Conservation (phyloP, 2,329 filamentous ascomycete species). For the Aspergillus melleus region DNA sequence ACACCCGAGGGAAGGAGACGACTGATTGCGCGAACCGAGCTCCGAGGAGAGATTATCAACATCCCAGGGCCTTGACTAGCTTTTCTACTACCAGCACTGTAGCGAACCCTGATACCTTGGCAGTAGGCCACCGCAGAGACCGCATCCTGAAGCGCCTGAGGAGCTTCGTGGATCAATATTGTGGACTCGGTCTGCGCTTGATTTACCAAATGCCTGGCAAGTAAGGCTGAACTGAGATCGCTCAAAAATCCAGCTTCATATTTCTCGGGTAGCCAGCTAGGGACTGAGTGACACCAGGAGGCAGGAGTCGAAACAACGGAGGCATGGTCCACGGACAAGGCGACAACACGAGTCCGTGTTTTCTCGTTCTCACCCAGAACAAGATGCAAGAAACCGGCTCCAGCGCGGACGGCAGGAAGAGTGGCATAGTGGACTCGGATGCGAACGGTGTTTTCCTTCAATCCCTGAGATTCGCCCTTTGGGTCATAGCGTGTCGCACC, state of each 20-base stretch:
- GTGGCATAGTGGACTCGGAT: conserved; percentile 6
- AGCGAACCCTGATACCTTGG: conserved; percentile 14
- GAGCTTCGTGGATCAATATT: conserved; percentile 6
- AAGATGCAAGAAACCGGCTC: not conserved
- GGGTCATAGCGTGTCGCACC: not conserved
- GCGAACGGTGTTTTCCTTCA: not conserved
- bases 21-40: conserved; percentile 1
- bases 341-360: conserved; percentile 1
- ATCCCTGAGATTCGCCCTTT: not conserved
- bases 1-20: conserved; percentile 4
- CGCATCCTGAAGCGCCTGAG: not conserved
- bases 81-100: conserved; percentile 17
- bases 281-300: conserved; percentile 2
- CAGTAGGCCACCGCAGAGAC: not conserved
- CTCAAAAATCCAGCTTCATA: not conserved
- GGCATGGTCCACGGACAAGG: not conserved
- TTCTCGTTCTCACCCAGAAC: conserved; percentile 1
- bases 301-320: conserved; percentile 1
- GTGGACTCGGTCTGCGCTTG: not conserved
- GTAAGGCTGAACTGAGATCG: not conserved
- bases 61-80: not conserved
- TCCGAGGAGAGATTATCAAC: not conserved
- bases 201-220: conserved; percentile 1
- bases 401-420: not conserved
- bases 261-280: not conserved